Base-by-base conservation (phyloP, 23 red algal genomes). In the Cyanidiococcus yangmingshanensis region DNA sequence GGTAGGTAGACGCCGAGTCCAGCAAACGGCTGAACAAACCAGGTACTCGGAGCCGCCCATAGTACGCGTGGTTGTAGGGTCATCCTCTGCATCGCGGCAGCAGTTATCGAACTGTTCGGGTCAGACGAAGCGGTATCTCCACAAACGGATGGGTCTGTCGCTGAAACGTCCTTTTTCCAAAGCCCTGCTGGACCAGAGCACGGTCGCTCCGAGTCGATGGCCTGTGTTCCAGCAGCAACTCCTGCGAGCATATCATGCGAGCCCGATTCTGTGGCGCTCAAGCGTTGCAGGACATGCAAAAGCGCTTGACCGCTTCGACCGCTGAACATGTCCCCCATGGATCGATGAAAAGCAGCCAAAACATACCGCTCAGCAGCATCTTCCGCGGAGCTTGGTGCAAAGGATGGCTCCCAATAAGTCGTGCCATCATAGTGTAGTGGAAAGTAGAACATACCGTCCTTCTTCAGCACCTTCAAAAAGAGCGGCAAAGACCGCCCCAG, bases 371-470 rank as follows among this genome's bases (percentile, higher is more conserved):
- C 63, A 27, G 63, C n/a, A 7, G 7, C 32, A 35, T 35, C 15
- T 7, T 12, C 32, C 32, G 63, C 63, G 32, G 12, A 7, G 3
- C 3, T 3, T 25, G 63, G 63, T 15, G 7, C 45, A 71, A 2
- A 1, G 1, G 17, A 17, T 34, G 78, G 51, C 26, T 18, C 0
- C 24, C 54, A 81, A 39, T 26, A 3, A 39, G 68, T 81, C 21
- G 41, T 71, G 59, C 57, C 78, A 25, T 81, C 41, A 41, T 81
- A 81, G 67, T 7, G 59, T 26, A 81, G 38, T 1, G 78, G 78
- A 59, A 81, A 81, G 67, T 81, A 81, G 40, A 81, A 81, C 7
- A 81, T 34, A 39, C 78, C 78, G 15, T 2, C 36, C 12, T 0
- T 16, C 35, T 57, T 1, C 16, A 81, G 25, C 21, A 41, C 39